Percentiles rank a stretch among this genome's conserved stretches.
Conservation (phyloP, 225 moss, liverwort and hornwort genomes). For the Pseudisothecium myosuroides region DNA sequence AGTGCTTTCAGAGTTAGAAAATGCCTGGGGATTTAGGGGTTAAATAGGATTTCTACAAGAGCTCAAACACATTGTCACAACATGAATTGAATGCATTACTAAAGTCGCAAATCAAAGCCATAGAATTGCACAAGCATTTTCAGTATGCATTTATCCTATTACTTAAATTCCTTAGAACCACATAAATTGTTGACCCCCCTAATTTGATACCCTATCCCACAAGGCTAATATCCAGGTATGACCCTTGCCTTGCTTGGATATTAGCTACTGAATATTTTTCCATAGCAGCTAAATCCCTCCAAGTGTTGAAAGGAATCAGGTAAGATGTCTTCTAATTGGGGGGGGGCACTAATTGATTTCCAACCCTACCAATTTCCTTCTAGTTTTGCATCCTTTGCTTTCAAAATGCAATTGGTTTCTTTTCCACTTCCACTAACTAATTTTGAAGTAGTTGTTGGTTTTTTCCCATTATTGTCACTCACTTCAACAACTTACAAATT, state of each 20-base stretch:
- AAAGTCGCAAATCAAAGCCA: neutral
- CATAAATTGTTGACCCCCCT: neutral
- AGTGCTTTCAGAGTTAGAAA: too few relatives aligned
- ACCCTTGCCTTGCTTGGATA: accelerated
- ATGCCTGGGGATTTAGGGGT: too few relatives aligned
- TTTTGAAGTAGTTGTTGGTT: neutral
- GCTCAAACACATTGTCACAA: neutral
- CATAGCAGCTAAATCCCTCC: accelerated
- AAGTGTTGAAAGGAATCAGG: accelerated
- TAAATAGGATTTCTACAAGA: accelerated
- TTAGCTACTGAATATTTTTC: neutral
- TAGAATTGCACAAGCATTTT: neutral
- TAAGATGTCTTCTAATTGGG: neutral
- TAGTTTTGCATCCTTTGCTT: accelerated
- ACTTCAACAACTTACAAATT: neutral
- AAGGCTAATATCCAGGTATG: accelerated
- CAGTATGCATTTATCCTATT: neutral
- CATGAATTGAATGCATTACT: neutral
- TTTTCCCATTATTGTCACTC: neutral
- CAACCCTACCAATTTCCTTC: neutral
- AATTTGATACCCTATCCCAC: neutral
- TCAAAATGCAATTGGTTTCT: neutral
- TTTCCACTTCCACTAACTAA: accelerated
- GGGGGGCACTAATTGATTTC: accelerated
- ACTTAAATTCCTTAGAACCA: neutral